Evolutionary conservation across 331 rosid genomes (phyloP).

Genomic region (Cucumis variabilis): DNA sequence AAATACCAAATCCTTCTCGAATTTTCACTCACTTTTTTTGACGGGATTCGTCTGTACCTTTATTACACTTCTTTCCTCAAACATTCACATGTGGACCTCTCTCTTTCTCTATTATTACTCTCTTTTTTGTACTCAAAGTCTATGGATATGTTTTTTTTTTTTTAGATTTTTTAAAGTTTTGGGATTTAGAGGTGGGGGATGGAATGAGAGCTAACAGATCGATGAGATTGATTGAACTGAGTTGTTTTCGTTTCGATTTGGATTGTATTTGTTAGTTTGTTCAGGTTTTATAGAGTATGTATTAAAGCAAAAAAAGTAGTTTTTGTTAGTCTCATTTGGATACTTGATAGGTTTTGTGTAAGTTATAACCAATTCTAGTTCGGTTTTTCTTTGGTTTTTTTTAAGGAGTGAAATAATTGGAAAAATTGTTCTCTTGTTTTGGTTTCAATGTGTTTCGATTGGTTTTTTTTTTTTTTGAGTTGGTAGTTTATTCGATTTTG

Average conservation of each 20-base stretch:
- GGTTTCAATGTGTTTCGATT: neutral
- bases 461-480: neutral
- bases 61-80: neutral
- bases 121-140: neutral
- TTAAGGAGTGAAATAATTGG: too few species aligned
- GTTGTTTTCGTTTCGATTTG: neutral
- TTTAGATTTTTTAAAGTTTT: neutral
- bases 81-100: conserved; percentile 27
- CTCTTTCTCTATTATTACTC: conserved; percentile 18
- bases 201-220: neutral
- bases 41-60: conserved; percentile 13
- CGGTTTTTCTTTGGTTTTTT: neutral
- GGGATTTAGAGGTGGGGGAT: neutral
- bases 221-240: neutral
- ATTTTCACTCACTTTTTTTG: neutral
- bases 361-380: neutral
- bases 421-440: neutral
- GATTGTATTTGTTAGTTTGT: neutral
- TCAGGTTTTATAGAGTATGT: neutral
- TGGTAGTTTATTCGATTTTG: neutral
- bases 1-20: conserved; percentile 9
- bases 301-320: neutral
- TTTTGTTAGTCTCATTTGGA: neutral
- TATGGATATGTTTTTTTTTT: neutral
- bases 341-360: neutral